A percentile compares a stretch with the other conserved stretches of the same genome.
Evolutionary conservation across 202 grass and related monocot species (phyloP).

Genomic region (Setaria viridis): DNA sequence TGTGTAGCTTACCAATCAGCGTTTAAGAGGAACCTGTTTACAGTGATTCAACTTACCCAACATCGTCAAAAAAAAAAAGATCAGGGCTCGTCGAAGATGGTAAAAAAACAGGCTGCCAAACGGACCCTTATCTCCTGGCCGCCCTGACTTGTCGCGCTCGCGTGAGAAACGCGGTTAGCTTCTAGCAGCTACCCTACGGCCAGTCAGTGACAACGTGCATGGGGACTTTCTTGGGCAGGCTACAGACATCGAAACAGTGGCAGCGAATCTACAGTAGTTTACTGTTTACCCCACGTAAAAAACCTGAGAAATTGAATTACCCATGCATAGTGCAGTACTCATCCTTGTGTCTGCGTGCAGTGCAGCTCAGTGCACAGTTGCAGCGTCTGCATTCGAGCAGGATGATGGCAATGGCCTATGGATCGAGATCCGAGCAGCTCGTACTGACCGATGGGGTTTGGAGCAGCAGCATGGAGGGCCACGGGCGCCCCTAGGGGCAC

Average conservation of each 20-base stretch:
- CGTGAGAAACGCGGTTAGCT: neutral
- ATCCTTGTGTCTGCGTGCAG: neutral
- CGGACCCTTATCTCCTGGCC: no score
- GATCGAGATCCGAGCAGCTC: constrained; percentile 18
- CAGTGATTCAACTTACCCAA: no score
- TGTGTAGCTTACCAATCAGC: no score
- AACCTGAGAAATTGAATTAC: neutral
- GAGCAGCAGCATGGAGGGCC: neutral
- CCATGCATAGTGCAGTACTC: neutral
- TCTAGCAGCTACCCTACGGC: neutral
- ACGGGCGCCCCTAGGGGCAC: constrained; percentile 2
- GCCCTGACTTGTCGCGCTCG: neutral
- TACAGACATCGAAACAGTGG: constrained; percentile 21
- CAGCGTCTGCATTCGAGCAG: neutral
- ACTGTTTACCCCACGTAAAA: neutral
- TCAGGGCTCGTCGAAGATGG: no score
- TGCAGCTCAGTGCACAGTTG: neutral
- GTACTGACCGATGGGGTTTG: no score
- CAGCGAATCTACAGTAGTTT: neutral
- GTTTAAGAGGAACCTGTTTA: no score
- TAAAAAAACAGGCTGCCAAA: no score
- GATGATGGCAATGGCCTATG: neutral
- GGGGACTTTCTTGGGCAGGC: constrained; percentile 9
- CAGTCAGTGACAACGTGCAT: neutral
- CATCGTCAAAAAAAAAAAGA: no score